Percentiles rank a stretch among this genome's conserved stretches.
These are phyloP conservation scores for Phallus indusiatus DNA, from an alignment of 768 basidiomycete species.

Conservation along the genomic window DNA sequence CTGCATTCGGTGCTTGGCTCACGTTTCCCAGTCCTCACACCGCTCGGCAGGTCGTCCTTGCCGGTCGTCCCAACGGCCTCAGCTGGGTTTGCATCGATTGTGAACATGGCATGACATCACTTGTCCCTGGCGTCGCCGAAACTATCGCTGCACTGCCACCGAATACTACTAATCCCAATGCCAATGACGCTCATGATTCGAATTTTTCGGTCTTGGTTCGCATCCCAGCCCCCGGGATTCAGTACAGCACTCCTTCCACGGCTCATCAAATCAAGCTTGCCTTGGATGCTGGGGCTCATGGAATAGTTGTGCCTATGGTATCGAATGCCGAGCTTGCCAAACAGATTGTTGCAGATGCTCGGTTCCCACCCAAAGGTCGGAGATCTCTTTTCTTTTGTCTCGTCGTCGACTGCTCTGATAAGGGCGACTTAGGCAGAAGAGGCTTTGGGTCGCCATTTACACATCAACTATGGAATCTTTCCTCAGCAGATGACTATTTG, in stretches of 20 bases:
- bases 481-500: background rate
- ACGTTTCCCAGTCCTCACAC: slow-evolving; percentile 49
- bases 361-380: slow-evolving; percentile 43
- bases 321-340: slow-evolving; percentile 47
- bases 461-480: slow-evolving; percentile 39
- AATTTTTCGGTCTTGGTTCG: slow-evolving; percentile 46
- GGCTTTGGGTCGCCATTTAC: slow-evolving; percentile 62
- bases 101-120: slow-evolving; percentile 53
- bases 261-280: slow-evolving; percentile 68
- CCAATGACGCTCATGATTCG: slow-evolving; percentile 15
- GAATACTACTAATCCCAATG: background rate
- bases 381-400: background rate
- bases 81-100: slow-evolving; percentile 57
- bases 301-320: slow-evolving; percentile 62
- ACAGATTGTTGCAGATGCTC: slow-evolving; percentile 46
- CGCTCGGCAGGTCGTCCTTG: slow-evolving; percentile 44
- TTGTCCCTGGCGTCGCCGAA: slow-evolving; percentile 49
- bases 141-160: slow-evolving; percentile 31
- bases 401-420: background rate
- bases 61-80: background rate
- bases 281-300: slow-evolving; percentile 57
- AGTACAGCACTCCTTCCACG: slow-evolving; percentile 33
- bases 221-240: slow-evolving; percentile 51
- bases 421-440: slow-evolving; percentile 33
- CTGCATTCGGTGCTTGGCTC: slow-evolving; percentile 62